phyloP scores from a whole-genome alignment of 2,329 filamentous ascomycete genomes.

The Shiraia sp. region DNA sequence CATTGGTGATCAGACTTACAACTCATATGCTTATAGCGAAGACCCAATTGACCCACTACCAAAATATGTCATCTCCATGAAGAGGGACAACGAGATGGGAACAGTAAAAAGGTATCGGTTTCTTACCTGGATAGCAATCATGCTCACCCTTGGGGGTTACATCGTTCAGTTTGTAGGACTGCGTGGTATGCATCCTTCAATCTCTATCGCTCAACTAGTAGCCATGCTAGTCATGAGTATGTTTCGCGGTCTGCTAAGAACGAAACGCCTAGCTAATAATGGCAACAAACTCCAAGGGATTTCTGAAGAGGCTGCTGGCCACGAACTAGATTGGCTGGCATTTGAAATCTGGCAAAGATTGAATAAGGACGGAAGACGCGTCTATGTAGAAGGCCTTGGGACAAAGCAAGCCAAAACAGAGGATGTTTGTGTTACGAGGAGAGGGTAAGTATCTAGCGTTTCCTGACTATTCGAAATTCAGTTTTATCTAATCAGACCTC shows the following conservation, averaged over 20 bases:
- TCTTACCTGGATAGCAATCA: constrained; percentile 13
- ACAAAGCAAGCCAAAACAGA: too few relatives aligned
- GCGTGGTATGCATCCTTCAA: constrained; percentile 43
- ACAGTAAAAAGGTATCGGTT: too few relatives aligned
- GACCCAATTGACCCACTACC: too few relatives aligned
- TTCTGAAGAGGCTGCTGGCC: not conserved
- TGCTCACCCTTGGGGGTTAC: constrained; percentile 38
- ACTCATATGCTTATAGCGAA: constrained; percentile 31
- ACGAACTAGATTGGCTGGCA: constrained; percentile 13
- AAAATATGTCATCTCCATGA: too few relatives aligned
- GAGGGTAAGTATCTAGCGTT: too few relatives aligned
- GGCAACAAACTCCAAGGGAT: not conserved
- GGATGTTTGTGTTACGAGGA: too few relatives aligned
- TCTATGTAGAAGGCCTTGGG: too few relatives aligned
- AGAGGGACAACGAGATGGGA: too few relatives aligned
- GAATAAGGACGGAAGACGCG: too few relatives aligned
- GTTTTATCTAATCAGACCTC: too few relatives aligned
- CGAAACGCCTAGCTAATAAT: constrained; percentile 15
- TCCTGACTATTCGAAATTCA: too few relatives aligned
- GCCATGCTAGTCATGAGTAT: constrained; percentile 44
- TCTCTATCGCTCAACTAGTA: constrained; percentile 42
- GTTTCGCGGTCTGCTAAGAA: constrained; percentile 40
- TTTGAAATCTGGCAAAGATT: too few relatives aligned
- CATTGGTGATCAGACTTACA: constrained; percentile 46
- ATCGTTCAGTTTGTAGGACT: constrained; percentile 47